phyloP scores from a whole-genome alignment of 306 rosid species.

The Fragaria nilgerrensis region DNA sequence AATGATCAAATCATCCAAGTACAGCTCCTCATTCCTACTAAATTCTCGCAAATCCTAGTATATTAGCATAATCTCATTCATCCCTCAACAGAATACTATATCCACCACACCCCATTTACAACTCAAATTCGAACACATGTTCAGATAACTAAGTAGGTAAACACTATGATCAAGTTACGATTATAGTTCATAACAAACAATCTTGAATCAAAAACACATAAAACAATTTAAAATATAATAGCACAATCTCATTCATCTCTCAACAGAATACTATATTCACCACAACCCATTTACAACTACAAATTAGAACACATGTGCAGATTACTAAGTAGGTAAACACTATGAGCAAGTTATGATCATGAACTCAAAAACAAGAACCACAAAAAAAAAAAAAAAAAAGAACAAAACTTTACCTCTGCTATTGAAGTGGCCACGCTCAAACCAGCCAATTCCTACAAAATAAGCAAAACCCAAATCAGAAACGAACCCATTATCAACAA shows the following conservation, averaged over 20 bases:
- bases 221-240: background rate
- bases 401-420: constrained; percentile 61
- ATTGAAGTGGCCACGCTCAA: constrained; percentile 84
- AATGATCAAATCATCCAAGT: background rate
- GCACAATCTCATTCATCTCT: background rate
- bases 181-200: background rate
- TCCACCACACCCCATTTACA: background rate
- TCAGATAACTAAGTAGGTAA: background rate
- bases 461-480: constrained; percentile 1
- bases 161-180: too few species aligned
- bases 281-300: background rate
- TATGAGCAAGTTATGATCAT: background rate
- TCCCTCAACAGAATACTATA: background rate
- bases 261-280: background rate
- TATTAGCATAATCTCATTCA: background rate
- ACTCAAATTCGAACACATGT: background rate
- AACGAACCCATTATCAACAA: background rate
- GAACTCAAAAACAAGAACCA: constrained; percentile 1
- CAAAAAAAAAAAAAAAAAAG: background rate
- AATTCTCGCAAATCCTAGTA: background rate
- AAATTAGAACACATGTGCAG: background rate
- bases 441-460: constrained; percentile 89
- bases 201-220: background rate
- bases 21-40: constrained; percentile 9
- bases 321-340: background rate